Conservation (phyloP, 805 yeast genomes). For the Nakazawaea ambrosiae region DNA sequence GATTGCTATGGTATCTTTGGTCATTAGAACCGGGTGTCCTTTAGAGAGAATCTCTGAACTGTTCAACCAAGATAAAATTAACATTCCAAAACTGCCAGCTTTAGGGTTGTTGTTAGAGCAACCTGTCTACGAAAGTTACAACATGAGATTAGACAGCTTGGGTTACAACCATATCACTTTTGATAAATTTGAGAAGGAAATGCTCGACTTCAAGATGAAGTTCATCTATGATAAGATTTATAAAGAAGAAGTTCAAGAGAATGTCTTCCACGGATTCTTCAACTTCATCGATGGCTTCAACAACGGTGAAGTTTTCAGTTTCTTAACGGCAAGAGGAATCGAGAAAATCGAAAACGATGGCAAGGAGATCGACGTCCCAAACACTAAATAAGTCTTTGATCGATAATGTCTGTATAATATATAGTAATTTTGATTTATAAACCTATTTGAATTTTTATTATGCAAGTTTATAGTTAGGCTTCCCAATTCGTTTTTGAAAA, state of each 20-base stretch:
- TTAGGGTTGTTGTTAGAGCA: conserved; percentile 83
- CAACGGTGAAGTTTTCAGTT: conserved; percentile 53
- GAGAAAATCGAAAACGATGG: conserved; percentile 21
- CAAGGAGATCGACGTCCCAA: conserved; percentile 17
- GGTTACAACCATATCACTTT: conserved; percentile 78
- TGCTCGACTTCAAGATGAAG: conserved; percentile 81
- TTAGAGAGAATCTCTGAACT: conserved; percentile 67
- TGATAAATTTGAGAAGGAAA: conserved; percentile 53
- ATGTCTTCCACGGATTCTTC: conserved; percentile 85
- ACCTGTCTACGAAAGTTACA: conserved; percentile 87
- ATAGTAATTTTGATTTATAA: background rate
- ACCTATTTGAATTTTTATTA: background rate
- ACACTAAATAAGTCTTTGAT: conserved; percentile 13
- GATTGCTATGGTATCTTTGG: conserved; percentile 91
- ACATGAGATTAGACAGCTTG: conserved; percentile 57
- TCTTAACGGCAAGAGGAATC: conserved; percentile 41
- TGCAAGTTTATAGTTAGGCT: too few species aligned
- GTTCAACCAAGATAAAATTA: conserved; percentile 65
- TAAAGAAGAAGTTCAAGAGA: conserved; percentile 81
- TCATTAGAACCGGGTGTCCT: conserved; percentile 84
- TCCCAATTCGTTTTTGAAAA: too few species aligned
- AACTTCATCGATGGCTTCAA: conserved; percentile 81
- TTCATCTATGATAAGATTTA: conserved; percentile 90
- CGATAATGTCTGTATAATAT: too few species aligned
- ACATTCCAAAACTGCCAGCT: conserved; percentile 97